phyloP scores from a whole-genome alignment of 2,329 filamentous ascomycete species.

The Colletotrichum magnum region DNA sequence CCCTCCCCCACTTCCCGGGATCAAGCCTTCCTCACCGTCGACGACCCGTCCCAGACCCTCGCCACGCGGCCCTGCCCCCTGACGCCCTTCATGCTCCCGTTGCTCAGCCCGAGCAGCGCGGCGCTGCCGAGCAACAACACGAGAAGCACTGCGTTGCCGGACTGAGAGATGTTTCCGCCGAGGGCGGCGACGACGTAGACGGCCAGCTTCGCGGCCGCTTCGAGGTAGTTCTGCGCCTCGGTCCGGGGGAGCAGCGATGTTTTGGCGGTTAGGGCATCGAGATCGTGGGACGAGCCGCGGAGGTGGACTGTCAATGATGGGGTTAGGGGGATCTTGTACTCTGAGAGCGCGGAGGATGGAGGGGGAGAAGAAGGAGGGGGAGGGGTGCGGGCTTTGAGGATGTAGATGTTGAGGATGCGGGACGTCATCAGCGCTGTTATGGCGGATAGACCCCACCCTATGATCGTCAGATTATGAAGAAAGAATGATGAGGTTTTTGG shows the following conservation, averaged over 20 bases:
- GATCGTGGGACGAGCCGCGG: slow-evolving; percentile 66
- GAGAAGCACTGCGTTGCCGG: slow-evolving; percentile 66
- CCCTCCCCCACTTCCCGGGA: slow-evolving; percentile 10
- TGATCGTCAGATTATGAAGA: too few relatives aligned
- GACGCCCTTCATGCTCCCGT: slow-evolving; percentile 62
- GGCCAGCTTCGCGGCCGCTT: slow-evolving; percentile 67
- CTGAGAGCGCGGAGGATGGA: slow-evolving; percentile 44
- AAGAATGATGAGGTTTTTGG: not conserved
- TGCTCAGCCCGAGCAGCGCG: slow-evolving; percentile 67
- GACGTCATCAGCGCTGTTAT: slow-evolving; percentile 66
- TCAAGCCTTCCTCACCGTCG: not conserved
- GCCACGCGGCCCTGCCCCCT: slow-evolving; percentile 66
- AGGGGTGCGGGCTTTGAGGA: slow-evolving; percentile 68
- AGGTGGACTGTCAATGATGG: slow-evolving; percentile 66
- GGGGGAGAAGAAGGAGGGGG: slow-evolving; percentile 4
- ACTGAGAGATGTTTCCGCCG: slow-evolving; percentile 68
- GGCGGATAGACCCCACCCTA: slow-evolving; percentile 63
- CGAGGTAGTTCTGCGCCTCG: slow-evolving; percentile 64
- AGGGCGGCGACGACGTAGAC: slow-evolving; percentile 71
- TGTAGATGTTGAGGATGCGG: slow-evolving; percentile 68
- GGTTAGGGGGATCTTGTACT: slow-evolving; percentile 68
- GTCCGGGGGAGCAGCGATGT: slow-evolving; percentile 69
- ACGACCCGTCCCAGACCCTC: slow-evolving; percentile 37
- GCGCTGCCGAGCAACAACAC: slow-evolving; percentile 66
- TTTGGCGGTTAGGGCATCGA: slow-evolving; percentile 71